Conservation (phyloP, 305 asterid genomes). For the Fraxinus sp. region DNA sequence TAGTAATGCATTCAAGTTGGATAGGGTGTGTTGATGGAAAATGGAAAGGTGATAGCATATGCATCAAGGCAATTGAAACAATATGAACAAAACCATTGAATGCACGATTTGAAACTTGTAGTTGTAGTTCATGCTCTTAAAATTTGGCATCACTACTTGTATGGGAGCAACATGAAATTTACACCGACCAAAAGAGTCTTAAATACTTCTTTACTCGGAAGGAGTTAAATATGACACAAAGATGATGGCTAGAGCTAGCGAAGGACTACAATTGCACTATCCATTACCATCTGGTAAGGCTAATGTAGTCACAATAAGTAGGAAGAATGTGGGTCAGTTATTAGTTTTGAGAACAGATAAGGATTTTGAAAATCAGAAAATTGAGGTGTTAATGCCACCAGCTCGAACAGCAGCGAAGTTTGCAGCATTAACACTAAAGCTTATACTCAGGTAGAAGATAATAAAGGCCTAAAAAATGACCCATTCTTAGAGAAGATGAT, state of each 20-base stretch:
- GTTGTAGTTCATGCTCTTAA: too few species aligned
- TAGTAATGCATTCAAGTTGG: neutral
- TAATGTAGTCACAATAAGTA: neutral
- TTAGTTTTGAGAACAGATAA: too few species aligned
- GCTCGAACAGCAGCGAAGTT: neutral
- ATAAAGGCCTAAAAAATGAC: neutral
- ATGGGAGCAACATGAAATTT: too few species aligned
- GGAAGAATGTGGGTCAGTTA: neutral
- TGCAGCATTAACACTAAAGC: neutral
- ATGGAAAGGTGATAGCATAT: neutral
- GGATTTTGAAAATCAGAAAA: too few species aligned
- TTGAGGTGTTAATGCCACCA: too few species aligned
- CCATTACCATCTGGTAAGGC: neutral
- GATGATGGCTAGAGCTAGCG: neutral
- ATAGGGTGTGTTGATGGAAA: neutral
- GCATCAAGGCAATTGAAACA: neutral
- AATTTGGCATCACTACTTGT: too few species aligned
- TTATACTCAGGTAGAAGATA: neutral
- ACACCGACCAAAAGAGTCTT: too few species aligned
- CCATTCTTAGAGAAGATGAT: neutral
- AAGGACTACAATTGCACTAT: neutral
- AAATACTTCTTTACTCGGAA: too few species aligned
- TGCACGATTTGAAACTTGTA: too few species aligned
- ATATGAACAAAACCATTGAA: too few species aligned
- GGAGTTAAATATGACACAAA: neutral